These are phyloP conservation scores for Flaveria brownii DNA, from an alignment of 129 eudicot species.

Conservation along the genomic window DNA sequence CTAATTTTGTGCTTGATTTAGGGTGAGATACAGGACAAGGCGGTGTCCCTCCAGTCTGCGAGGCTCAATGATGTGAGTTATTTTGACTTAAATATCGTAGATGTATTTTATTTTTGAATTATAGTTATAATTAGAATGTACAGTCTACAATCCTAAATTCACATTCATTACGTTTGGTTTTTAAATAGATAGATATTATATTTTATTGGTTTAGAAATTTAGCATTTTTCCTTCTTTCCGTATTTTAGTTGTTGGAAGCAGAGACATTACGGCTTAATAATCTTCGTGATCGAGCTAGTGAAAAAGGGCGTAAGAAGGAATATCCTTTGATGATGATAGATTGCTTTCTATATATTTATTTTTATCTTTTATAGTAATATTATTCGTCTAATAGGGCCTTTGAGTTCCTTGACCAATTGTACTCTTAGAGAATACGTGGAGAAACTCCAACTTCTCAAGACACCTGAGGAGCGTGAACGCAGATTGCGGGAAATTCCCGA, in stretches of 20 bases:
- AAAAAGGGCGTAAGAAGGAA: conserved; percentile 76
- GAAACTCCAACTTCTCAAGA: conserved; percentile 68
- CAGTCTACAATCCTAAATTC: too few relatives aligned
- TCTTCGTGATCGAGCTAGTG: conserved; percentile 86
- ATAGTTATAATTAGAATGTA: not conserved
- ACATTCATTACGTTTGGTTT: too few relatives aligned
- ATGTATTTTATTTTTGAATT: not conserved
- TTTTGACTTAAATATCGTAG: conserved; percentile 17
- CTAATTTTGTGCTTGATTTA: conserved; percentile 35
- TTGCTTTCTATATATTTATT: not conserved
- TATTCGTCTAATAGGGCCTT: not conserved
- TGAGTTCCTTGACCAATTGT: conserved; percentile 49
- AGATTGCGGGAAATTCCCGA: conserved; percentile 76
- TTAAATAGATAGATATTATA: too few relatives aligned
- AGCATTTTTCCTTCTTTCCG: conserved; percentile 10
- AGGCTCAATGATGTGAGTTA: conserved; percentile 71
- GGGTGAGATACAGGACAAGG: conserved; percentile 84
- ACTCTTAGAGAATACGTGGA: conserved; percentile 89
- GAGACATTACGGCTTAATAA: conserved; percentile 71
- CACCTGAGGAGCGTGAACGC: conserved; percentile 84
- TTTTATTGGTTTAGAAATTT: not conserved
- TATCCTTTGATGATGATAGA: conserved; percentile 54
- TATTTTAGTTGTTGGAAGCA: conserved; percentile 64
- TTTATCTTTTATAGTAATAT: not conserved
- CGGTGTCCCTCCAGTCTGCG: conserved; percentile 64